Conservation (phyloP, 2,329 filamentous ascomycete genomes). For the Mycosphaerelloides madeirae region DNA sequence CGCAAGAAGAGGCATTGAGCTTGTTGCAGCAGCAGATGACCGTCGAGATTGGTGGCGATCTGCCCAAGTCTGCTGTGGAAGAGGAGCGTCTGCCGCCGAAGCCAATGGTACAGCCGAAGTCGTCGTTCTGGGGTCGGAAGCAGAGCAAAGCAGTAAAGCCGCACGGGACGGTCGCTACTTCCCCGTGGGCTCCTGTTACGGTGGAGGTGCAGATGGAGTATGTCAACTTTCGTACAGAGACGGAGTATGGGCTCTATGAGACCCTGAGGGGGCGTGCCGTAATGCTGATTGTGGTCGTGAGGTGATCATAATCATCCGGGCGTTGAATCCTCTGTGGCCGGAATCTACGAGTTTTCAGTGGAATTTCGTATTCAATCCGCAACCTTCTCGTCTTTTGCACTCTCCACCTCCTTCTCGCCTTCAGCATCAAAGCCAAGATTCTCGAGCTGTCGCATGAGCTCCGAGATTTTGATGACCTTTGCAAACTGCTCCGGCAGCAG, state of each 20-base stretch:
- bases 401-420: conserved; percentile 52
- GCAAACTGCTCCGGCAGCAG: conserved; percentile 91
- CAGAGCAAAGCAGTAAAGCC: conserved; percentile 10
- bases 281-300: conserved; percentile 22
- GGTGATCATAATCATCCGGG: not conserved
- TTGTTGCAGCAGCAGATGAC: conserved; percentile 23
- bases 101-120: conserved; percentile 10
- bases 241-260: conserved; percentile 42
- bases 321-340: not conserved
- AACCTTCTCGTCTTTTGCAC: not conserved
- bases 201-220: conserved; percentile 35
- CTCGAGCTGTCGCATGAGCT: conserved; percentile 84
- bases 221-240: conserved; percentile 40
- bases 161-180: conserved; percentile 1
- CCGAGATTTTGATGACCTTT: conserved; percentile 95
- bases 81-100: conserved; percentile 7
- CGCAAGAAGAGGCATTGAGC: conserved; percentile 27
- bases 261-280: conserved; percentile 30
- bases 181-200: conserved; percentile 12
- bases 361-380: not conserved
- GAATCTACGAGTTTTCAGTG: too few species aligned
- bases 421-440: conserved; percentile 77
- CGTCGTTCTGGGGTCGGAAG: conserved; percentile 21
- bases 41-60: conserved; percentile 14
- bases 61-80: not conserved